Percentiles rank a stretch among this genome's conserved stretches.
Evolutionary conservation across 208 protist genomes (phyloP).

Genomic region (Acanthamoeba triangularis): DNA sequence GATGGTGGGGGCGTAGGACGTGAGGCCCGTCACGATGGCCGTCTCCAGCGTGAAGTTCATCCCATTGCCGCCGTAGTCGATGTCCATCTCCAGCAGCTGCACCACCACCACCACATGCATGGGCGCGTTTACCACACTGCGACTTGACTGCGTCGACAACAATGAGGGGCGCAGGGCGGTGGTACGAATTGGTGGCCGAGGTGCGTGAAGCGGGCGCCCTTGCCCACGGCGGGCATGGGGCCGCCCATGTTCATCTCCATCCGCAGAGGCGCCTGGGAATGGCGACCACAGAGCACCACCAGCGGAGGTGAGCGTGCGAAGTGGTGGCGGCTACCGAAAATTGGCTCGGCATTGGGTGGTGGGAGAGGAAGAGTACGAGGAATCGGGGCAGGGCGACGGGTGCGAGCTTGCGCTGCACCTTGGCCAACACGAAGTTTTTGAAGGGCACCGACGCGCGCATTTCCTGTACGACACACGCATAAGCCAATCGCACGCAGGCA

Average conservation of each 20-base stretch:
- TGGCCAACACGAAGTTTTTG: neutral
- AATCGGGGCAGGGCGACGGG: neutral
- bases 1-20: neutral
- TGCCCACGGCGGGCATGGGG: neutral
- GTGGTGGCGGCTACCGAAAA: neutral
- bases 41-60: conserved; percentile 8
- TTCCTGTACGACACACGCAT: neutral
- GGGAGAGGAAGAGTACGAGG: neutral
- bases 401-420: neutral
- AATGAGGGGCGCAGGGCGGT: too few relatives aligned
- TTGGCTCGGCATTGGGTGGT: too few relatives aligned
- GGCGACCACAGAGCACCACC: too few relatives aligned
- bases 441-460: conserved; percentile 9
- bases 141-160: neutral
- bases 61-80: neutral
- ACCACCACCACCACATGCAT: neutral
- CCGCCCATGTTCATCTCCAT: conserved; percentile 31
- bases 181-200: conserved; percentile 23
- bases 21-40: neutral
- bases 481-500: neutral
- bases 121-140: neutral
- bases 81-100: conserved; percentile 30
- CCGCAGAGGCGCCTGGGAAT: neutral
- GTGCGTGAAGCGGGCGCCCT: conserved; percentile 25
- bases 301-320: too few relatives aligned